Percentiles rank a stretch among this genome's conserved stretches.
phyloP scores from a whole-genome alignment of 352 stramenopile genomes.

The Phytopythium mirpurense region DNA sequence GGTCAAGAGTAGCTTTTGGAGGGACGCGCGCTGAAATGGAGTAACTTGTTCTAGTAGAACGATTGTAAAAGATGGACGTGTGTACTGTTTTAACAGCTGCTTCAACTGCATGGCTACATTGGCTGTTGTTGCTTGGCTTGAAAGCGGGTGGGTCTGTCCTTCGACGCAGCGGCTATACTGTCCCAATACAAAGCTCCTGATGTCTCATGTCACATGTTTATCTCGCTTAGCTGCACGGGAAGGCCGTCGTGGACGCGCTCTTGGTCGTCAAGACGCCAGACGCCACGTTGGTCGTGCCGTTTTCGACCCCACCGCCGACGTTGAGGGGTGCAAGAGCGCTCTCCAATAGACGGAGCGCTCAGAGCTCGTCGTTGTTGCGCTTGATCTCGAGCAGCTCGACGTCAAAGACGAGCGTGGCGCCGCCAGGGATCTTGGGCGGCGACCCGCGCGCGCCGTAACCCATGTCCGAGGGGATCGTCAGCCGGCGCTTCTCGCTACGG shows the following conservation, averaged over 20 bases:
- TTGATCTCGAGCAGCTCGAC: conserved; percentile 97
- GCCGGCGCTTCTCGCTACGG: conserved; percentile 76
- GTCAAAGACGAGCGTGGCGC: conserved; percentile 95
- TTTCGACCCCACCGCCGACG: too few species aligned
- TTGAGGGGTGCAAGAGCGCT: too few species aligned
- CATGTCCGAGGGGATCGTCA: conserved; percentile 85
- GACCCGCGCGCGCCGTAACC: conserved; percentile 93
- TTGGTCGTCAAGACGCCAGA: too few species aligned
- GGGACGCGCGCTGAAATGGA: background rate
- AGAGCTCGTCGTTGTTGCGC: conserved; percentile 56
- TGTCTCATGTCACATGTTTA: too few species aligned
- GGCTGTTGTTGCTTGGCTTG: too few species aligned
- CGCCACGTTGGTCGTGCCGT: too few species aligned
- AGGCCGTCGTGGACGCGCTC: too few species aligned
- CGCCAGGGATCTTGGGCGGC: conserved; percentile 90
- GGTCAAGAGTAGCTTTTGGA: too few species aligned
- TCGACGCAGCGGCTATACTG: too few species aligned
- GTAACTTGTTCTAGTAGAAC: background rate
- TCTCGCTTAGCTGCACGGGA: too few species aligned
- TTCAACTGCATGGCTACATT: background rate
- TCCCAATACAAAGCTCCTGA: too few species aligned
- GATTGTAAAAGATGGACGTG: background rate
- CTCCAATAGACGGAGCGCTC: conserved; percentile 7
- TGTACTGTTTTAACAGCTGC: conserved; percentile 12
- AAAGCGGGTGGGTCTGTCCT: too few species aligned